Evolutionary conservation across 1,284 basidiomycete genomes (phyloP), one percentile per base, ranked within the genome.

Genomic region (Rhodotorula sp.): DNA sequence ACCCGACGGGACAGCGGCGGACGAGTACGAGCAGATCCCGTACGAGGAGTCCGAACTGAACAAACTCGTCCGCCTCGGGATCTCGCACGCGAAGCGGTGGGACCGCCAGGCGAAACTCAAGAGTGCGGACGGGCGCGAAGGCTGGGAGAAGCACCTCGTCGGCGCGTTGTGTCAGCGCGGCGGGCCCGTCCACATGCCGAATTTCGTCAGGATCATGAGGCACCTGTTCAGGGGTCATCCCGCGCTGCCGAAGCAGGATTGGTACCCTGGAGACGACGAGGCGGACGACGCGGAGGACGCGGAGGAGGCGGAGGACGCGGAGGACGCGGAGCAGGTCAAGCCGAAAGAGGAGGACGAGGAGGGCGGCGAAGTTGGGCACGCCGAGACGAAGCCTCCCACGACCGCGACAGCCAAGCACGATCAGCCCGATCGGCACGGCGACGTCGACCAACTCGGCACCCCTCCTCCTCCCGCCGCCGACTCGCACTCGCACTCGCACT

Each of bases 81-180:
- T 73, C 60, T 46, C 67, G 59, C 70, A 71, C 60, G 72, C 69
- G 4, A 71, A 69, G 64, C 53, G 69, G 48, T 75, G 74, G 74
- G 74, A 75, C 26, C 63, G 70, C 13, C 67, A 68, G 55, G 72
- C 74, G 26, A 75, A 75, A 50, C 65, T 75, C 48, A 75, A 75
- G 59, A 60, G 37, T 30, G 56, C 65, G 9, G 61, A 64, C 31
- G 64, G 65, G 30, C 63, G 74, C 37, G 59, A 62, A 9, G 74
- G 74, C 11, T 75, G 74, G 74, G 68, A 72, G 48, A n/a, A 62
- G 11, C 74, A 73, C 58, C 52, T 73, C n/a, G 62, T 75, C 28
- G 74, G 74, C 18, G 71, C 71, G 34, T 31, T 75, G n/a, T 75
- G 74, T 59, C 69, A 74, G 62, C 62, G 74, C 28, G 74, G 71